Conservation (phyloP, 768 basidiomycete species). For the Lentinula edodes region DNA sequence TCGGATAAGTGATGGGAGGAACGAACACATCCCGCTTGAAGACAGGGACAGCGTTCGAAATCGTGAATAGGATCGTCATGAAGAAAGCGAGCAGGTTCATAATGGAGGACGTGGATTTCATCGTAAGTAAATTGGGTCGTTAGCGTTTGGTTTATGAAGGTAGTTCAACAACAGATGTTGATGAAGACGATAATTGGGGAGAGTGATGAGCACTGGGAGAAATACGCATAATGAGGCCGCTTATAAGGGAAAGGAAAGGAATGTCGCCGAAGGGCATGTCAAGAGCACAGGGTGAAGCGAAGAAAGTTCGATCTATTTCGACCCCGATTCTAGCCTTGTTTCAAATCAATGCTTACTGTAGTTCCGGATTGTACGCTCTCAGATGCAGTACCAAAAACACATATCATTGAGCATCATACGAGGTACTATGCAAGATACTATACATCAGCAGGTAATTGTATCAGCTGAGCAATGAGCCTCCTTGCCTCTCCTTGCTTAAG, state of each 20-base stretch:
- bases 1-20: background rate
- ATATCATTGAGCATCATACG: background rate
- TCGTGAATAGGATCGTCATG: background rate
- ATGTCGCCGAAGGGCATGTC: background rate
- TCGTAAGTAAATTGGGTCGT: background rate
- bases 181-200: background rate
- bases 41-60: background rate
- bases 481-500: background rate
- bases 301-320: background rate
- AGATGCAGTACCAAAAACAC: background rate
- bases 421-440: background rate
- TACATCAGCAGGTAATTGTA: background rate
- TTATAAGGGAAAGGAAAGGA: background rate
- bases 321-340: background rate
- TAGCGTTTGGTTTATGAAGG: background rate
- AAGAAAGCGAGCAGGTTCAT: background rate
- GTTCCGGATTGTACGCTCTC: too few species aligned
- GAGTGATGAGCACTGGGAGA: background rate
- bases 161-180: background rate
- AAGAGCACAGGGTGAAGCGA: background rate
- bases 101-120: background rate
- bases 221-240: background rate
- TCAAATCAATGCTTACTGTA: background rate
- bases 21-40: background rate
- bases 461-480: background rate